These are phyloP conservation scores for Gossypium laxum DNA, from an alignment of 441 rosid genomes.

Conservation along the genomic window DNA sequence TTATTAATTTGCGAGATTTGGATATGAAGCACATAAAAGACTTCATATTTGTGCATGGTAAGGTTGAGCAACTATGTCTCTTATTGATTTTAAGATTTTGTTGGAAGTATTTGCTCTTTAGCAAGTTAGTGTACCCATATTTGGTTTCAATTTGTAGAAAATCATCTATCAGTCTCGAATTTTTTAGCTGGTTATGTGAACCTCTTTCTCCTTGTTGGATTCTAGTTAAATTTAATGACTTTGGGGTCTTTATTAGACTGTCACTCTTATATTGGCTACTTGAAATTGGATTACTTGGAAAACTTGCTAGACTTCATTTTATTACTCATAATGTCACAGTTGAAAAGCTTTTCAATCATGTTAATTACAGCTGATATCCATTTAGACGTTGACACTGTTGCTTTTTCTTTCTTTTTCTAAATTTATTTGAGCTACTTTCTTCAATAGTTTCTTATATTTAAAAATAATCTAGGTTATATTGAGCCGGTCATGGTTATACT, in stretches of 20 bases:
- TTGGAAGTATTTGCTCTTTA: not conserved
- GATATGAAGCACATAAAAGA: slow-evolving; percentile 90
- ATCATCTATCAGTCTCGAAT: not conserved
- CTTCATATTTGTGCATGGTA: slow-evolving; percentile 87
- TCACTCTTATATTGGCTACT: not conserved
- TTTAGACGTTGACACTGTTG: not conserved
- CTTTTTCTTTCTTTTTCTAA: not conserved
- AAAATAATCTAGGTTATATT: slow-evolving; percentile 60
- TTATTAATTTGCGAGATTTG: slow-evolving; percentile 73
- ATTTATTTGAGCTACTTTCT: slow-evolving; percentile 11
- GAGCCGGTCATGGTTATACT: slow-evolving; percentile 97
- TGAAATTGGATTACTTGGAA: slow-evolving; percentile 5
- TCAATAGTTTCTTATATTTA: slow-evolving; percentile 18
- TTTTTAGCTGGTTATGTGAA: not conserved
- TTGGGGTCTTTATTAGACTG: not conserved
- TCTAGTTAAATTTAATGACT: not conserved
- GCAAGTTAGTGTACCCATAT: not conserved
- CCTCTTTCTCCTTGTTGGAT: not conserved
- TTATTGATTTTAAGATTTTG: slow-evolving; percentile 5
- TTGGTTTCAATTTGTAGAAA: not conserved
- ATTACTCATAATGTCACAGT: slow-evolving; percentile 8
- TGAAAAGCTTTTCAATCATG: slow-evolving; percentile 3
- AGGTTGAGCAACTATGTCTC: slow-evolving; percentile 25
- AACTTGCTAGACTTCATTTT: slow-evolving; percentile 3
- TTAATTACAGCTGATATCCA: not conserved